Base-by-base conservation (phyloP, 2,329 filamentous ascomycete species). In the Podosphaera aphanis region DNA sequence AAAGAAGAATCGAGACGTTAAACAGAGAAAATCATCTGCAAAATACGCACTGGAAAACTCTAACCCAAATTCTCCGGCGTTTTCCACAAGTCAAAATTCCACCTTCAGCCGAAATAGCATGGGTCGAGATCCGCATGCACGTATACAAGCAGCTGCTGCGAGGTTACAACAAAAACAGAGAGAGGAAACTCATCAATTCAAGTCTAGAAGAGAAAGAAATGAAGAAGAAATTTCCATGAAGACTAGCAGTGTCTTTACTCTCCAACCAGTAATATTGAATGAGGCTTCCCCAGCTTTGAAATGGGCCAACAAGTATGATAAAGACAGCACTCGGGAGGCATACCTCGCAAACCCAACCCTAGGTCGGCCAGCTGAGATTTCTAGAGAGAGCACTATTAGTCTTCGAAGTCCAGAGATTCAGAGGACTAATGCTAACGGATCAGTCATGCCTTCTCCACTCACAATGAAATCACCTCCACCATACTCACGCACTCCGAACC, bases 271-370 rank as follows among this genome's bases (percentile, higher is more conserved):
- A 45, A 79, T 95, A 50, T 69, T 86, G 56, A 84, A 70, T 45
- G 90, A 93, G 60, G 88, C 86, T 16, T 90, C 82, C 7, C 82
- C 85, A 20, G 90, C 90, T 1, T 79, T 98, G 77, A 93, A 93
- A 61, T 98, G 90, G 90, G 84, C 88, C 27, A 88, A 71, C 61
- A 85, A 85, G 56, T 95, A 94, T 59, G 90, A 95, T 63, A 92
- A 90, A 63, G 78, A 90, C 56, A 69, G 79, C 6, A 79, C 93
- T 50, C 77, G 85, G 46, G 77, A 83, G 51, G 77, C 83, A n/a
- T 95, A 95, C 61, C 68, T 95, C 44, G 73, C 75, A 40, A 78
- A 92, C 57, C 66, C 64, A 42, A 74, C 69, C 52, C 77, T 80
- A 37, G 85, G 86, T 19, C 80, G 74, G 48, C 51, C 65, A 18